These are phyloP conservation scores for Penicillium sclerotiorum DNA, from an alignment of 2,329 filamentous ascomycete species.

Conservation along the genomic window DNA sequence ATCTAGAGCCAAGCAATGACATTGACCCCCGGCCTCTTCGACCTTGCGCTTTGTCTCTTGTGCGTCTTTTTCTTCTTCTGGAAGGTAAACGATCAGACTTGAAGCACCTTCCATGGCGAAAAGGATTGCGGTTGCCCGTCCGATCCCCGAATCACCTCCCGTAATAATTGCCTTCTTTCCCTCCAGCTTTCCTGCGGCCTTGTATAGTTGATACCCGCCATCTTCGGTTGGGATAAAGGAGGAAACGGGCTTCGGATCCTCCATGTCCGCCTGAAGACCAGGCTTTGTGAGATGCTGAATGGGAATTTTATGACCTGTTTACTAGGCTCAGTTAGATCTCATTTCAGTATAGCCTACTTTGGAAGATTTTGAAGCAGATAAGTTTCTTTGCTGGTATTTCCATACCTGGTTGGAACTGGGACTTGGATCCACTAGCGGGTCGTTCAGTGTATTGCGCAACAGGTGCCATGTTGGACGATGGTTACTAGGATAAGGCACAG, in stretches of 20 bases:
- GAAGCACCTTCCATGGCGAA: conserved; percentile 82
- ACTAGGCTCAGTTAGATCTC: not conserved
- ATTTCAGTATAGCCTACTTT: too few relatives aligned
- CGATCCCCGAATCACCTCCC: conserved; percentile 78
- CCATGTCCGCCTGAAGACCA: conserved; percentile 59
- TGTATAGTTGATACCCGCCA: conserved; percentile 70
- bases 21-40: conserved; percentile 67
- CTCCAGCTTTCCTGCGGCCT: conserved; percentile 72
- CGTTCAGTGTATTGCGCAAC: conserved; percentile 18
- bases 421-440: conserved; percentile 28
- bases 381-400: too few relatives aligned
- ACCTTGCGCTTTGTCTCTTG: conserved; percentile 72
- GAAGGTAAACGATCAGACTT: conserved; percentile 71
- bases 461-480: conserved; percentile 23
- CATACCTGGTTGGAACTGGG: conserved; percentile 39
- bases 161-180: conserved; percentile 79
- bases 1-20: conserved; percentile 66
- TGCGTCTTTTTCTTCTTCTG: conserved; percentile 75
- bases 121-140: conserved; percentile 72
- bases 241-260: conserved; percentile 60
- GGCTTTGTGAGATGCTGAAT: conserved; percentile 57
- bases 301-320: conserved; percentile 52
- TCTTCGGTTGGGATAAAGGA: conserved; percentile 69
- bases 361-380: too few relatives aligned
- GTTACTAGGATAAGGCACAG: too few relatives aligned